Percentiles rank a stretch among this genome's conserved stretches.
Conservation (phyloP, 169 alveolate species). For the Cystoisospora suis region DNA sequence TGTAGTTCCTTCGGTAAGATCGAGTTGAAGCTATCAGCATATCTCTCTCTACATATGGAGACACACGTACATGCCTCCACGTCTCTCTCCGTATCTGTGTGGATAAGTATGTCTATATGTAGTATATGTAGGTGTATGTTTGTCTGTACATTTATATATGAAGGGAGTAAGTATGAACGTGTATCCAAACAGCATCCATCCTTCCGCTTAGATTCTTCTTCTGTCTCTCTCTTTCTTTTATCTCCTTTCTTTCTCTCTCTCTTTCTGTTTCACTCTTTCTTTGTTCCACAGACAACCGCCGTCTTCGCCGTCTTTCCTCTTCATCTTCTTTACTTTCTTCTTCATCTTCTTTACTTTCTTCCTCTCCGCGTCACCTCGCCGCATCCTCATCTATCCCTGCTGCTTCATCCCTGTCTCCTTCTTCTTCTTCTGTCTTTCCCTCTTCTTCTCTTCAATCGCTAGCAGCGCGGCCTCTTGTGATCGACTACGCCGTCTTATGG, state of each 20-base stretch:
- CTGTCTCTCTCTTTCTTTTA: neutral
- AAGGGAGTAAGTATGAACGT: neutral
- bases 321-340: neutral
- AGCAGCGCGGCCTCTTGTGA: constrained; percentile 37
- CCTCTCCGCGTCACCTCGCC: neutral
- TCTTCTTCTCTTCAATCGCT: neutral
- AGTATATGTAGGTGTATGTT: too few relatives aligned
- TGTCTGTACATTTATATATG: neutral
- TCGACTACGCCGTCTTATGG: constrained; percentile 61
- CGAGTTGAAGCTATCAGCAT: too few relatives aligned
- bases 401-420: neutral
- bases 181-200: neutral
- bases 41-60: too few relatives aligned
- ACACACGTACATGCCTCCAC: neutral
- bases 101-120: neutral
- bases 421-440: neutral
- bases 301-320: neutral
- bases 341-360: neutral
- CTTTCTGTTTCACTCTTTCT: neutral
- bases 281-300: neutral
- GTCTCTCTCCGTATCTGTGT: neutral
- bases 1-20: too few relatives aligned
- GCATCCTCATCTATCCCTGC: neutral
- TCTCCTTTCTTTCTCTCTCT: neutral
- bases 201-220: neutral